These are phyloP conservation scores for Hemisphaericaspora xylanilytica DNA, from an alignment of 1,139 yeast genomes.

Conservation along the genomic window DNA sequence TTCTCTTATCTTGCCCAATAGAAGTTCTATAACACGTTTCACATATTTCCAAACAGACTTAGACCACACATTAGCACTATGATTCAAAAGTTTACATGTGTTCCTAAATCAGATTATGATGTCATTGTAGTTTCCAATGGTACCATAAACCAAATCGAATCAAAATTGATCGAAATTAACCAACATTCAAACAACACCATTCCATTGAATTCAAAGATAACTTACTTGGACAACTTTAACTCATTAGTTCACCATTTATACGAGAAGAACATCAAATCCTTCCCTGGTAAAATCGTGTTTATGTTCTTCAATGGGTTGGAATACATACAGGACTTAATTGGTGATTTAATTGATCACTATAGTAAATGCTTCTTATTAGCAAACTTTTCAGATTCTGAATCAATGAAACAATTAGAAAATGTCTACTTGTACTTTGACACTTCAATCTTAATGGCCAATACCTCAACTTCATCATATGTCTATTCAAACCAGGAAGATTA, in stretches of 20 bases:
- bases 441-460: constrained; percentile 16
- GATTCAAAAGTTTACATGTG: constrained; percentile 39
- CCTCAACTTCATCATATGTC: constrained; percentile 7
- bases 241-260: constrained; percentile 22
- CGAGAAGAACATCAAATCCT: constrained; percentile 10
- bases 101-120: constrained; percentile 34
- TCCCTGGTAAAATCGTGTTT: constrained; percentile 34
- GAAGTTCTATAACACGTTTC: constrained; percentile 8
- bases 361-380: constrained; percentile 13
- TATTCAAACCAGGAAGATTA: constrained; percentile 1
- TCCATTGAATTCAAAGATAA: constrained; percentile 25
- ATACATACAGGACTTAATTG: constrained; percentile 31
- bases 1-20: constrained; percentile 16
- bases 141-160: constrained; percentile 30
- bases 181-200: constrained; percentile 25
- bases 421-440: constrained; percentile 39
- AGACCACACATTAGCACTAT: constrained; percentile 19
- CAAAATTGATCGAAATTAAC: constrained; percentile 25
- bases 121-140: constrained; percentile 39
- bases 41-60: not conserved
- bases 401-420: constrained; percentile 21
- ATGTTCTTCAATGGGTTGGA: constrained; percentile 40
- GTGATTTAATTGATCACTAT: constrained; percentile 33
- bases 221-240: constrained; percentile 28
- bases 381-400: not conserved